A percentile compares a stretch with the other conserved stretches of the same genome.
Conservation (phyloP, 2,329 filamentous ascomycete species). For the Aspergillus spinulosporus region DNA sequence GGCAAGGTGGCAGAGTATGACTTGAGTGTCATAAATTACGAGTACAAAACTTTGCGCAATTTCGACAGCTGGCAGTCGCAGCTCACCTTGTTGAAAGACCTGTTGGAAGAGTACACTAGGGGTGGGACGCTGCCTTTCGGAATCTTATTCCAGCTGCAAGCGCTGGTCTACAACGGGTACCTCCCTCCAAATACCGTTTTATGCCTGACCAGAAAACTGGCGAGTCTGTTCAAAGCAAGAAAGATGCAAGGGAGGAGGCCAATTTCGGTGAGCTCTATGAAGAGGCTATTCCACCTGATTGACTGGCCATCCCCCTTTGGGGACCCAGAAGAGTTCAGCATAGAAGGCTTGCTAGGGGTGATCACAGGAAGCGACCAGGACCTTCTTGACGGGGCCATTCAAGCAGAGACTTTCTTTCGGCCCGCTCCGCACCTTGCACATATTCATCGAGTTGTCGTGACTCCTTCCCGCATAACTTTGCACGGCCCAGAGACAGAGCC, state of each 20-base stretch:
- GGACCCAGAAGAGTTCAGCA: constrained; percentile 45
- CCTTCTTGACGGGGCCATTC: constrained; percentile 23
- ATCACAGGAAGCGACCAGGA: constrained; percentile 47
- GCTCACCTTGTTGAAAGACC: constrained; percentile 31
- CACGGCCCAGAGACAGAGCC: constrained; percentile 56
- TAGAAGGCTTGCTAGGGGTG: constrained; percentile 42
- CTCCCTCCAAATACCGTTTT: constrained; percentile 58
- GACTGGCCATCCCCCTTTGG: constrained; percentile 56
- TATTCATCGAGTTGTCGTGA: constrained; percentile 59
- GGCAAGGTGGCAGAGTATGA: constrained; percentile 23
- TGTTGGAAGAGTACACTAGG: constrained; percentile 32
- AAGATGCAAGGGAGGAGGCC: constrained; percentile 31
- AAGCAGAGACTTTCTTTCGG: constrained; percentile 21
- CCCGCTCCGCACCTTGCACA: constrained; percentile 45
- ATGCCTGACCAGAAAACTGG: constrained; percentile 49
- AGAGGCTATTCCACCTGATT: constrained; percentile 55
- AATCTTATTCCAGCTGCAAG: constrained; percentile 62
- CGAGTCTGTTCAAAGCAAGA: constrained; percentile 29
- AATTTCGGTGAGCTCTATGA: constrained; percentile 56
- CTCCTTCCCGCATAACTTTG: constrained; percentile 57
- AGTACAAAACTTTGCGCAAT: neutral
- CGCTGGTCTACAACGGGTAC: constrained; percentile 62
- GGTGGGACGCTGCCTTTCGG: constrained; percentile 50
- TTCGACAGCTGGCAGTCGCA: neutral
- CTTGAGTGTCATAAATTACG: neutral